These are phyloP conservation scores for Fomitopsis palustris DNA, from an alignment of 1,284 basidiomycete genomes.

Conservation along the genomic window DNA sequence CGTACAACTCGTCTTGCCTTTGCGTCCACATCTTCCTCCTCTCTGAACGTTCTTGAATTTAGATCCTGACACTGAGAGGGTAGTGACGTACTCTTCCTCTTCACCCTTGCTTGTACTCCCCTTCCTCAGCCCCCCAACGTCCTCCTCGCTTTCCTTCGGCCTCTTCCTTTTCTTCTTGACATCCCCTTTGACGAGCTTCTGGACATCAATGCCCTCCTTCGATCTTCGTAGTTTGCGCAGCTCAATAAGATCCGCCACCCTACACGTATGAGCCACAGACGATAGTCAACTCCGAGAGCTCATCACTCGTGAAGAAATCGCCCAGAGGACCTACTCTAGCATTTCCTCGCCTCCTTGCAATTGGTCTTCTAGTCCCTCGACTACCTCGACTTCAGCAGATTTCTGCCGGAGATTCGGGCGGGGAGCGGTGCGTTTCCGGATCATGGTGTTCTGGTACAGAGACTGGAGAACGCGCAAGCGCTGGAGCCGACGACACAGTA, in stretches of 20 bases:
- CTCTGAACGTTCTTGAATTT: slow-evolving; percentile 29
- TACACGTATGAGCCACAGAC: slow-evolving; percentile 21
- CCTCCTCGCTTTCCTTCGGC: slow-evolving; percentile 46
- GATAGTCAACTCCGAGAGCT: not conserved
- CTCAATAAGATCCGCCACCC: slow-evolving; percentile 82
- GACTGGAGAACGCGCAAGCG: not conserved
- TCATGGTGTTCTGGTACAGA: slow-evolving; percentile 32
- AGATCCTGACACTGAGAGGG: not conserved
- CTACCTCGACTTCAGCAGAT: slow-evolving; percentile 39
- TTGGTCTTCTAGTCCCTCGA: slow-evolving; percentile 23
- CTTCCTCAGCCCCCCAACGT: slow-evolving; percentile 53
- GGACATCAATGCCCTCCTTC: slow-evolving; percentile 82
- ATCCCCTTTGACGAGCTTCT: slow-evolving; percentile 84
- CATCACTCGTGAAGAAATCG: slow-evolving; percentile 1
- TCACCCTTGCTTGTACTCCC: slow-evolving; percentile 41
- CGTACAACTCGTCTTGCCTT: slow-evolving; percentile 75
- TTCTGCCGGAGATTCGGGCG: slow-evolving; percentile 46
- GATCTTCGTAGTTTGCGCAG: slow-evolving; percentile 75
- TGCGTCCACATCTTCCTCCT: slow-evolving; percentile 62
- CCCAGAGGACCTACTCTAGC: slow-evolving; percentile 43
- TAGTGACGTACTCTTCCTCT: slow-evolving; percentile 48
- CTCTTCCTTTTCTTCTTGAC: slow-evolving; percentile 66
- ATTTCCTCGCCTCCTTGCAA: slow-evolving; percentile 40
- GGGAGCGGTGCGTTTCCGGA: slow-evolving; percentile 64
- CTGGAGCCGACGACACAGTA: not conserved